phyloP scores from a whole-genome alignment of 2,329 filamentous ascomycete species.

The Sordariomycetes sp. region DNA sequence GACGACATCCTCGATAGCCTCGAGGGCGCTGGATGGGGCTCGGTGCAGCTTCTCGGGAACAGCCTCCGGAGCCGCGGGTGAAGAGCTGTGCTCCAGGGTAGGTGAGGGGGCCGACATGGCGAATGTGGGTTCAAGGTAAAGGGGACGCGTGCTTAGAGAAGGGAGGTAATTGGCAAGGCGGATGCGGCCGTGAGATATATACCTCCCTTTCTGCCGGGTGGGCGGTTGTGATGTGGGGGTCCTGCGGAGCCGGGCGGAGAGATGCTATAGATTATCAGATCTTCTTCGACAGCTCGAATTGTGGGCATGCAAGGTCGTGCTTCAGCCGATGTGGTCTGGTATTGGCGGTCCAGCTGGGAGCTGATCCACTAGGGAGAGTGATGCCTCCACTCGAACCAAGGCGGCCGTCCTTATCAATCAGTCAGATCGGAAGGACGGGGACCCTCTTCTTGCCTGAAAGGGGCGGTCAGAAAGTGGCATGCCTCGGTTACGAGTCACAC shows the following conservation, averaged over 20 bases:
- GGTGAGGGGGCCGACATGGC: neutral
- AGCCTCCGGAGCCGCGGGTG: neutral
- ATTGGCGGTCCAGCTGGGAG: too few relatives aligned
- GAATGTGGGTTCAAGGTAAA: neutral
- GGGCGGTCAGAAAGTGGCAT: neutral
- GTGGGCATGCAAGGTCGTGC: too few relatives aligned
- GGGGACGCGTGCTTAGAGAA: neutral
- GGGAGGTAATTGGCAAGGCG: neutral
- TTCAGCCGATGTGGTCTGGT: too few relatives aligned
- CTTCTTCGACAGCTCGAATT: too few relatives aligned
- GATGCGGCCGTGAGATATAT: neutral
- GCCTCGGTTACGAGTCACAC: slow-evolving; percentile 1
- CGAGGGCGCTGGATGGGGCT: neutral
- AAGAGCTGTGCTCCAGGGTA: neutral
- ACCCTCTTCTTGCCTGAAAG: neutral
- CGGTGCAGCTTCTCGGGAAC: neutral
- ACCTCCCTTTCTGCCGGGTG: too few relatives aligned
- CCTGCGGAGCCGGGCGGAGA: too few relatives aligned
- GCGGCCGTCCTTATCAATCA: neutral
- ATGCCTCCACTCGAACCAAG: neutral
- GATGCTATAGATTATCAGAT: too few relatives aligned
- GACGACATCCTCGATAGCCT: slow-evolving; percentile 59
- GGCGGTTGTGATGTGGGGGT: too few relatives aligned
- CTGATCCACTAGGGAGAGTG: neutral
- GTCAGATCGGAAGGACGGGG: neutral